Evolutionary conservation across 768 basidiomycete genomes (phyloP), one percentile per base, ranked within the genome.

Genomic region (Macrolepiota albuminosa): DNA sequence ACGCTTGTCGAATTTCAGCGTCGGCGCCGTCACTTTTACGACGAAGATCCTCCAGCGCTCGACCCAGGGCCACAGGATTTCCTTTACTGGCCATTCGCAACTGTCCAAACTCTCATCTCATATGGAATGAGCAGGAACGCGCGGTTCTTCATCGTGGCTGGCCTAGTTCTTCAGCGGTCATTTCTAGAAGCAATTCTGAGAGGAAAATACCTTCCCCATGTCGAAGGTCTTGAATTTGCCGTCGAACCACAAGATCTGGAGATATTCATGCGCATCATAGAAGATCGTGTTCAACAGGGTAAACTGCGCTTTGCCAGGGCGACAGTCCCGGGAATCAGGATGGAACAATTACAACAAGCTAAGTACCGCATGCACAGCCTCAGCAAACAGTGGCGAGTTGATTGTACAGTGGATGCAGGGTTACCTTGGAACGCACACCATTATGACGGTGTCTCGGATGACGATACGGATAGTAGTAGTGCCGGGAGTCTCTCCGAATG

Each of bases 1-100:
- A 13, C 24, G 26, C 45, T 59, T 48, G 29, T 48, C 9, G 52
- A 59, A 24, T 21, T 59, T 4, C 58, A 54, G 29, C 58, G 58
- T 29, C 58, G 58, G 14, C 58, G 58, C 14, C 58, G 58, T 40
- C 34, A 39, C n/a, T 59, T 54, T 13, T 59, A 54, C 31, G n/a
- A 18, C 18, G 58, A 59, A 18, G 39, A 43, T 6, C 51, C 45
- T 13, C 40, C 42, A 2, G 51, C 58, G 24, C 29, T 53, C 13
- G 58, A 59, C 26, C 43, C 37, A n/a, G 58, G 58, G 11, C 58
- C 58, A 26, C 45, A 37, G 8, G 53, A 59, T 39, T 37, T 59
- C 1, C 43, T 59, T 14, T 54, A 58, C 42, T 43, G 42, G 39
- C 24, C 58, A 26, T 29, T 54, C 36, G 45, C 40, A 6, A 6